Evolutionary conservation across 495 filamentous ascomycete species (phyloP).

Genomic region (Penicillium canescens): DNA sequence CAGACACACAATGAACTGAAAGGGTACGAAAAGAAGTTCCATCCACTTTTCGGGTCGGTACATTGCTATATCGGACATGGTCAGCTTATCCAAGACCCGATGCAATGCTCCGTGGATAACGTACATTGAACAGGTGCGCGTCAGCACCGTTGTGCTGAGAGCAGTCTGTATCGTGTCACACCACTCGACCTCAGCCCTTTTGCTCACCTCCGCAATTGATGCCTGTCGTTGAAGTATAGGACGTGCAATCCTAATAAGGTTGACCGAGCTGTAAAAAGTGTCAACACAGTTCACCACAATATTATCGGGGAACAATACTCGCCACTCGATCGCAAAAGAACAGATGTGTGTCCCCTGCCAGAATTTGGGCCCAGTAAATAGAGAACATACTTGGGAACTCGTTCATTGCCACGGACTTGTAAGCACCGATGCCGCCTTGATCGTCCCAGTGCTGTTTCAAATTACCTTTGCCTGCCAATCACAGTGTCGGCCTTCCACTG

Average conservation of each 20-base stretch:
- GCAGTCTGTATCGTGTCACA: constrained; percentile 5
- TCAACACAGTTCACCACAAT: background rate
- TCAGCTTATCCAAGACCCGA: background rate
- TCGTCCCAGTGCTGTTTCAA: constrained; percentile 6
- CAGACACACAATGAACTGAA: constrained; percentile 7
- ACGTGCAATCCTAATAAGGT: constrained; percentile 1
- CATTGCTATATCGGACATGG: background rate
- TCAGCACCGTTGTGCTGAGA: constrained; percentile 6
- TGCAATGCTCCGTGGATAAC: background rate
- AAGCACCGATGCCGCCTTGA: constrained; percentile 4
- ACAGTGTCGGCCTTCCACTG: constrained; percentile 8
- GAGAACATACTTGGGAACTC: constrained; percentile 11
- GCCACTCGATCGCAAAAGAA: constrained; percentile 11
- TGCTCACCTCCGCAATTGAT: background rate
- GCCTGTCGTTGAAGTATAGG: background rate
- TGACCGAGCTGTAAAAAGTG: background rate
- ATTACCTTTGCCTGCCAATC: background rate
- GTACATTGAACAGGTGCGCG: constrained; percentile 5
- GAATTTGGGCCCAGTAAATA: constrained; percentile 7
- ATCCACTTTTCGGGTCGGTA: constrained; percentile 5
- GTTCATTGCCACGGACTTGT: constrained; percentile 3
- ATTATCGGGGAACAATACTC: background rate
- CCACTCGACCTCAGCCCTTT: constrained; percentile 5
- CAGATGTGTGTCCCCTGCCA: constrained; percentile 10
- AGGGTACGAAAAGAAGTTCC: constrained; percentile 10